phyloP scores from a whole-genome alignment of 2,329 filamentous ascomycete species.

The Aspergillus novofumigatus region DNA sequence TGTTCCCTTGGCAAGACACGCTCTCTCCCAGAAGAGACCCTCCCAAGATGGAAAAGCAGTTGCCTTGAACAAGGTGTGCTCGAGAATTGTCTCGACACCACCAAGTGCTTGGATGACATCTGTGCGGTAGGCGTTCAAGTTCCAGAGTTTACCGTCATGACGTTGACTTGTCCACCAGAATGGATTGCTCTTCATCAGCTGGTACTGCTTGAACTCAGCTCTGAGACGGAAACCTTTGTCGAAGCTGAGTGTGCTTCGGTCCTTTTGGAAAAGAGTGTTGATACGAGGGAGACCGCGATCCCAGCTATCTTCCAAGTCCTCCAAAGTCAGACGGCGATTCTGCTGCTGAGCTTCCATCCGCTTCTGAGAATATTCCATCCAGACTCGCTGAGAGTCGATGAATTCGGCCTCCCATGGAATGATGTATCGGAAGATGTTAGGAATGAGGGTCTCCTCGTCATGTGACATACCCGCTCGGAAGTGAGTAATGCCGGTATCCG shows the following conservation, averaged over 20 bases:
- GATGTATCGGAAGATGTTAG: slow-evolving; percentile 99
- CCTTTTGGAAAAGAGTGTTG: slow-evolving; percentile 98
- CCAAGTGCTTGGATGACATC: slow-evolving; percentile 95
- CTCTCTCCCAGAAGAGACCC: slow-evolving; percentile 84
- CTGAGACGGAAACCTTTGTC: slow-evolving; percentile 96
- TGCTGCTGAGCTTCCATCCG: slow-evolving; percentile 95
- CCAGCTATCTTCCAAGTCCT: slow-evolving; percentile 97
- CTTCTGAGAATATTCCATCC: slow-evolving; percentile 99
- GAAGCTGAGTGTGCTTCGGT: slow-evolving; percentile 92
- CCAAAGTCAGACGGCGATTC: slow-evolving; percentile 87
- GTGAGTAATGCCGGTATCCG: slow-evolving; percentile 93
- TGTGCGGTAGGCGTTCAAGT: slow-evolving; percentile 89
- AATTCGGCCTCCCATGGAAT: slow-evolving; percentile 99
- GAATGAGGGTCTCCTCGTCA: slow-evolving; percentile 94
- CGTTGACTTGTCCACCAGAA: slow-evolving; percentile 99
- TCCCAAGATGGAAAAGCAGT: slow-evolving; percentile 98
- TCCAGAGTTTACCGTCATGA: slow-evolving; percentile 97
- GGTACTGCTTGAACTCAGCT: slow-evolving; percentile 97
- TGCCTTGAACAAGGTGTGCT: slow-evolving; percentile 94
- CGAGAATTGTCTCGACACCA: slow-evolving; percentile 95
- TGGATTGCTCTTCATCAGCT: slow-evolving; percentile 97
- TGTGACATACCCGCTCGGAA: slow-evolving; percentile 98
- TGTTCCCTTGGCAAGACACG: slow-evolving; percentile 46
- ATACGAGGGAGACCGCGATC: slow-evolving; percentile 95
- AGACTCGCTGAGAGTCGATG: slow-evolving; percentile 96